phyloP scores from a whole-genome alignment of 1,284 basidiomycete genomes.

The Sparassis latifolia region DNA sequence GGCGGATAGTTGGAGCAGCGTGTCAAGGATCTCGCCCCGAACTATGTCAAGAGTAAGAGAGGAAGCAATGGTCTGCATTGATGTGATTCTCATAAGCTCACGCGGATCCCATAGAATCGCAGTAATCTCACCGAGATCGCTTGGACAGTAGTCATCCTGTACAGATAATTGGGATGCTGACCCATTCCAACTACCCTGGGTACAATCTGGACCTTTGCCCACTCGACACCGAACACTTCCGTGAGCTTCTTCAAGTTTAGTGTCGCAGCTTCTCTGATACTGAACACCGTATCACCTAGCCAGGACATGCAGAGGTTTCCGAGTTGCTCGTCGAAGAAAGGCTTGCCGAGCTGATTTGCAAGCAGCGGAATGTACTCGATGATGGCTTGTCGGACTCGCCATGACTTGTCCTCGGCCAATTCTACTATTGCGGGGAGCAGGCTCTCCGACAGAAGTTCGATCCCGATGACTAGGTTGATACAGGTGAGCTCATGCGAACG shows the following conservation, averaged over 20 bases:
- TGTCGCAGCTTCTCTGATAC: conserved; percentile 96
- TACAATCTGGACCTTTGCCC: conserved; percentile 92
- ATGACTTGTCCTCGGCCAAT: conserved; percentile 98
- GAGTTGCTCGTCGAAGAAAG: conserved; percentile 98
- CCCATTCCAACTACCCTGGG: conserved; percentile 99
- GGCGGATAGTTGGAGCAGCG: conserved; percentile 77
- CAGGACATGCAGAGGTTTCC: conserved; percentile 98
- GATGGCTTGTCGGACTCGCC: conserved; percentile 99
- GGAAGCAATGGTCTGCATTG: conserved; percentile 82
- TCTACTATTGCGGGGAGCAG: conserved; percentile 97
- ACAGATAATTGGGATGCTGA: conserved; percentile 94
- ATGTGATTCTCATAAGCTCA: too few relatives aligned
- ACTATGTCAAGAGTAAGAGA: conserved; percentile 88
- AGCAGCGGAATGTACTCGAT: conserved; percentile 98
- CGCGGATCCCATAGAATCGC: not conserved
- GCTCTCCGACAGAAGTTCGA: conserved; percentile 92
- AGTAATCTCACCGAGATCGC: conserved; percentile 79
- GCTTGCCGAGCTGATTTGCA: conserved; percentile 92
- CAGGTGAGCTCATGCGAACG: conserved; percentile 1
- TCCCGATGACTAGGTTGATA: conserved; percentile 78
- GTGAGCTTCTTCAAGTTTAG: conserved; percentile 97
- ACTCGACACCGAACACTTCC: conserved; percentile 98
- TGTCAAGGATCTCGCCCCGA: conserved; percentile 80
- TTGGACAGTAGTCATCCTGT: conserved; percentile 98
- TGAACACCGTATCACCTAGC: conserved; percentile 98